Evolutionary conservation across 2,329 filamentous ascomycete species (phyloP).

Genomic region (Stagonosporopsis tanaceti): DNA sequence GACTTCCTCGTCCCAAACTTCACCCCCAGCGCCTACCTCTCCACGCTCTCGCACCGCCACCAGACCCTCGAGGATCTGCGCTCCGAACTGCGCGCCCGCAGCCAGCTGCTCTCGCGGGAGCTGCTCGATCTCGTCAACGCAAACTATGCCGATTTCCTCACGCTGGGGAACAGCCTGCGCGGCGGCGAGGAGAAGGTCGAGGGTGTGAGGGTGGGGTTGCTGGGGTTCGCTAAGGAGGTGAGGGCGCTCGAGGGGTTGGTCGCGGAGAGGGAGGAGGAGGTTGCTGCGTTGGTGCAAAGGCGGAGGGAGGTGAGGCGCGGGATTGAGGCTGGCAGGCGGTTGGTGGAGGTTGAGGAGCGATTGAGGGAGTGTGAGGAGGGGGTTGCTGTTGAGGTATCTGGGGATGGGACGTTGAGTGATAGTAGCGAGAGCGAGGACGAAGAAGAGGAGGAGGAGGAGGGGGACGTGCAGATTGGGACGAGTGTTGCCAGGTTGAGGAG

Average conservation of each 20-base stretch:
- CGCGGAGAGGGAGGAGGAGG: constrained; percentile 67
- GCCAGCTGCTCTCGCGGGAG: constrained; percentile 81
- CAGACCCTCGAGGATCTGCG: constrained; percentile 96
- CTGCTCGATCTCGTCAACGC: constrained; percentile 93
- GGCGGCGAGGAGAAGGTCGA: constrained; percentile 93
- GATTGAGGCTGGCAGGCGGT: constrained; percentile 67
- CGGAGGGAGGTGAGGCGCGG: constrained; percentile 72
- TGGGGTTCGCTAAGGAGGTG: constrained; percentile 85
- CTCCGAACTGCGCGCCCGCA: constrained; percentile 81
- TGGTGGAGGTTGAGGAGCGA: constrained; percentile 73
- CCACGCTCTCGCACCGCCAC: constrained; percentile 82
- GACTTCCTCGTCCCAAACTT: constrained; percentile 83
- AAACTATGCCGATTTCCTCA: constrained; percentile 92
- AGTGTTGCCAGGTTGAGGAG: constrained; percentile 58
- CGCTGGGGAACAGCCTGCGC: constrained; percentile 78
- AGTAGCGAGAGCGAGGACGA: constrained; percentile 45
- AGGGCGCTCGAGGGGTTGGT: constrained; percentile 76
- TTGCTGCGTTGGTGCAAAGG: constrained; percentile 69
- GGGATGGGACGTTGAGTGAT: constrained; percentile 35
- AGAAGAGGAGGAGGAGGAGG: constrained; percentile 41
- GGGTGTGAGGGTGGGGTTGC: constrained; percentile 83
- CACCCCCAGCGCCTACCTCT: constrained; percentile 82
- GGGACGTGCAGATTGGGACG: constrained; percentile 39
- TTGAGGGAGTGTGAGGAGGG: constrained; percentile 59
- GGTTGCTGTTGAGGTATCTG: constrained; percentile 23